A percentile compares a stretch with the other conserved stretches of the same genome.
These are phyloP conservation scores for Tolypocladium tundrense DNA, from an alignment of 2,329 filamentous ascomycete genomes.

Conservation along the genomic window DNA sequence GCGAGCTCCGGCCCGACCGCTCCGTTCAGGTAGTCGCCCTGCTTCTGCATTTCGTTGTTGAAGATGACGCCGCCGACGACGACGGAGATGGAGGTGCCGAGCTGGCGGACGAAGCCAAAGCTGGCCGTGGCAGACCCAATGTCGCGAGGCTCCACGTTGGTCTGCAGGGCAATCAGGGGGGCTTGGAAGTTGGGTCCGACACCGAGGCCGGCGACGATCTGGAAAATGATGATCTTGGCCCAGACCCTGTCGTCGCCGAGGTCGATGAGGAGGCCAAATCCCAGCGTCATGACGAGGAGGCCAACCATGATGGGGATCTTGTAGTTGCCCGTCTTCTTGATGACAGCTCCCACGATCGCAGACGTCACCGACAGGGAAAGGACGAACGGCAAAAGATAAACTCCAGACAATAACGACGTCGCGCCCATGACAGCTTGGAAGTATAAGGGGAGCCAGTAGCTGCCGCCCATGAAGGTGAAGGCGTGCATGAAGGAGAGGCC, in stretches of 20 bases:
- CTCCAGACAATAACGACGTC: constrained; percentile 59
- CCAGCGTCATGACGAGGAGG: constrained; percentile 49
- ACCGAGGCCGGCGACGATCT: constrained; percentile 53
- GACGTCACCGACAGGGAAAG: constrained; percentile 57
- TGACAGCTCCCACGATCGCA: constrained; percentile 42
- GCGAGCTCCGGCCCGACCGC: constrained; percentile 42
- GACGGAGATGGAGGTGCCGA: constrained; percentile 57
- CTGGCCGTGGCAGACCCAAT: constrained; percentile 60
- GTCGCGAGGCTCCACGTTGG: constrained; percentile 48
- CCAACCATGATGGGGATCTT: constrained; percentile 49
- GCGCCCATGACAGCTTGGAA: constrained; percentile 67
- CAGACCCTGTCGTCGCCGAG: constrained; percentile 46
- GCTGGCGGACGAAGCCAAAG: constrained; percentile 57
- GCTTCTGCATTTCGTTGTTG: constrained; percentile 59
- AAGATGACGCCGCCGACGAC: constrained; percentile 72
- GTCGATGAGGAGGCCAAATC: constrained; percentile 53
- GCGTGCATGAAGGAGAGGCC: constrained; percentile 62
- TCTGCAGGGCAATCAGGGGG: constrained; percentile 58
- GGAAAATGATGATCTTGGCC: constrained; percentile 48
- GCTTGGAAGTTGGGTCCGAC: constrained; percentile 61
- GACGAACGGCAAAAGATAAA: constrained; percentile 64
- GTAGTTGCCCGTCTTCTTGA: constrained; percentile 57
- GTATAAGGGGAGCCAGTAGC: constrained; percentile 78
- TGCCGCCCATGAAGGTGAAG: constrained; percentile 65
- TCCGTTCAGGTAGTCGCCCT: constrained; percentile 34